Conservation (phyloP, 352 stramenopile genomes). For the Pythium sukuiense region DNA sequence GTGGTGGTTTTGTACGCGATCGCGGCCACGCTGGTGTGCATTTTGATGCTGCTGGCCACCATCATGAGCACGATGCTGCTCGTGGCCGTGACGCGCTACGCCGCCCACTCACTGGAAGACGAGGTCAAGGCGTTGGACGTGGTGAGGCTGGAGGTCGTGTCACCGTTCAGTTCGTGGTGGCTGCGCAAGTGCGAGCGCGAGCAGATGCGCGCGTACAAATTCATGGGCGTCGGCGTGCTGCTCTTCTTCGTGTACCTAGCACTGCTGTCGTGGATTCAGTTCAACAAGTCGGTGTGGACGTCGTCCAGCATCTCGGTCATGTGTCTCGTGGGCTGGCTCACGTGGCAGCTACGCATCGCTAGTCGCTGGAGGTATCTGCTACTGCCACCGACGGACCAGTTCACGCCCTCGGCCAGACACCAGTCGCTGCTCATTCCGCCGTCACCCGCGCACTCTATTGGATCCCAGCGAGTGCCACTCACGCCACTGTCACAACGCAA, state of each 20-base stretch:
- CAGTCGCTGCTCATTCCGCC: constrained; percentile 14
- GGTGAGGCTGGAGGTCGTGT: constrained; percentile 45
- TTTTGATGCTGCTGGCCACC: constrained; percentile 55
- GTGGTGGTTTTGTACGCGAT: constrained; percentile 53
- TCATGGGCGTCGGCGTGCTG: constrained; percentile 62
- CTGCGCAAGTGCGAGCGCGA: constrained; percentile 64
- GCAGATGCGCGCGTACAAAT: constrained; percentile 70
- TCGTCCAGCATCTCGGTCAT: constrained; percentile 48
- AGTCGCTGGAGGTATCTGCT: constrained; percentile 79
- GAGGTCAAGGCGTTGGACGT: constrained; percentile 50
- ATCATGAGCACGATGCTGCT: constrained; percentile 72
- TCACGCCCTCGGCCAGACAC: constrained; percentile 5
- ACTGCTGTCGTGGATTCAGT: constrained; percentile 69
- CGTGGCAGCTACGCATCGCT: constrained; percentile 70
- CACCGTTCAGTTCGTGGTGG: constrained; percentile 72
- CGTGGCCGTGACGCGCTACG: constrained; percentile 69
- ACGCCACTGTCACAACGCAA: constrained; percentile 9
- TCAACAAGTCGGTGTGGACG: constrained; percentile 44
- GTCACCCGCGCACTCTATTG: neutral
- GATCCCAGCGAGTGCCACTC: neutral
- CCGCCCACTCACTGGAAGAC: constrained; percentile 48
- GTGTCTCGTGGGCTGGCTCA: constrained; percentile 44
- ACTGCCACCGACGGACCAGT: constrained; percentile 33
- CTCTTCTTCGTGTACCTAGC: constrained; percentile 76
- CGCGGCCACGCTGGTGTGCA: constrained; percentile 49